A percentile compares a stretch with the other conserved stretches of the same genome.
These are phyloP conservation scores for Sporothrix protearum DNA, from an alignment of 2,329 filamentous ascomycete species.

Conservation along the genomic window DNA sequence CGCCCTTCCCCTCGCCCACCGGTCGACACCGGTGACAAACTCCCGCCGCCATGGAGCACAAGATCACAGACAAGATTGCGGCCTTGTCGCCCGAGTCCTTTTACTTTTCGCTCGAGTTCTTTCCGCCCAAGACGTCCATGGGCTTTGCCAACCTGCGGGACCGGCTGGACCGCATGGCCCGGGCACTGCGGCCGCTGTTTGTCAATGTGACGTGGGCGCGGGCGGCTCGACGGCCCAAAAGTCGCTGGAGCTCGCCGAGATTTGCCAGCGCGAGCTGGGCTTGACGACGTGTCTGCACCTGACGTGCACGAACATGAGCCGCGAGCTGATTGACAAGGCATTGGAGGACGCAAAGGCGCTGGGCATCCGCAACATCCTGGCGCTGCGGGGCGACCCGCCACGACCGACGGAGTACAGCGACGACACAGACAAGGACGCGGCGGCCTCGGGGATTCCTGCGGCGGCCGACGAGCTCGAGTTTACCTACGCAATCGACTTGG, in stretches of 20 bases:
- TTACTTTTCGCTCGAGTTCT: slow-evolving; percentile 98
- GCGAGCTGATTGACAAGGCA: slow-evolving; percentile 77
- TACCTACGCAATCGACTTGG: slow-evolving; percentile 82
- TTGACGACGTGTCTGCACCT: slow-evolving; percentile 94
- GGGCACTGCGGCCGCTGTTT: slow-evolving; percentile 85
- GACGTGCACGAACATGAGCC: slow-evolving; percentile 97
- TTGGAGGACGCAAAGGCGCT: slow-evolving; percentile 85
- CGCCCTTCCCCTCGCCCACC: not conserved
- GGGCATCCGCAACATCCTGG: slow-evolving; percentile 90
- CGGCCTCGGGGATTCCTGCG: slow-evolving; percentile 36
- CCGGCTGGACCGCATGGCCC: slow-evolving; percentile 91
- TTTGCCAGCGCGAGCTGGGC: slow-evolving; percentile 87
- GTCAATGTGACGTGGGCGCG: slow-evolving; percentile 96
- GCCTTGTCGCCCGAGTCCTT: slow-evolving; percentile 74
- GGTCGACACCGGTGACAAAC: not conserved
- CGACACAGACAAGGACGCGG: slow-evolving; percentile 42
- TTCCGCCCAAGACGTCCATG: slow-evolving; percentile 95
- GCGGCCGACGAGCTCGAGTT: slow-evolving; percentile 69
- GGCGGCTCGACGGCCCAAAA: slow-evolving; percentile 88
- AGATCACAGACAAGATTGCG: slow-evolving; percentile 92
- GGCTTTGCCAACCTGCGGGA: slow-evolving; percentile 76
- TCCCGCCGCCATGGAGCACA: slow-evolving; percentile 58
- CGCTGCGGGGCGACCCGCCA: slow-evolving; percentile 86
- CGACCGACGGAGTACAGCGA: slow-evolving; percentile 81
- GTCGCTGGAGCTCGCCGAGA: slow-evolving; percentile 88